Conservation (phyloP, 1,139 yeast genomes). For the Candida smagusa region DNA sequence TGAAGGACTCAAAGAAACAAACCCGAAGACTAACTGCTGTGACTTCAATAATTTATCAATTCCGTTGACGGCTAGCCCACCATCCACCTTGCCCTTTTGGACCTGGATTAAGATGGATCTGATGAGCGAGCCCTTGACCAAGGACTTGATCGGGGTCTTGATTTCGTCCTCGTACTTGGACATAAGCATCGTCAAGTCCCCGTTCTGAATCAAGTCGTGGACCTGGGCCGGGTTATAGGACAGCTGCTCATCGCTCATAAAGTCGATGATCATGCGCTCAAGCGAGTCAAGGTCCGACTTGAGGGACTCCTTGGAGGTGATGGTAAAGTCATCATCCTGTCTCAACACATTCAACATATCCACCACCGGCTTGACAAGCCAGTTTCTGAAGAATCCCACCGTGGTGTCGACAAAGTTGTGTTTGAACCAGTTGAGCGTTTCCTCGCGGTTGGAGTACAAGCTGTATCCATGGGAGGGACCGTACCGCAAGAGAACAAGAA, state of each 20-base stretch:
- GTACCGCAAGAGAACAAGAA: slow-evolving; percentile 35
- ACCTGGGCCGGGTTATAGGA: slow-evolving; percentile 25
- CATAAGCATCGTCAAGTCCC: slow-evolving; percentile 79
- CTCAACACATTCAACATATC: slow-evolving; percentile 76
- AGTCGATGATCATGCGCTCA: slow-evolving; percentile 84
- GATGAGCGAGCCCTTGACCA: slow-evolving; percentile 65
- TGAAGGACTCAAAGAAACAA: slow-evolving; percentile 86
- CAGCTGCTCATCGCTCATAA: slow-evolving; percentile 42
- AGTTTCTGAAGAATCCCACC: slow-evolving; percentile 67
- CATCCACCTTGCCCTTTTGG: slow-evolving; percentile 94
- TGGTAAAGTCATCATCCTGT: slow-evolving; percentile 75
- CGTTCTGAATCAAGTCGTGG: slow-evolving; percentile 48
- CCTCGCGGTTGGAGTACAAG: slow-evolving; percentile 48
- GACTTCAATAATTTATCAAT: slow-evolving; percentile 85
- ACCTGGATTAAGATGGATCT: slow-evolving; percentile 81
- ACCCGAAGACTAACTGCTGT: slow-evolving; percentile 89
- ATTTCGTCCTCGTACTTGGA: slow-evolving; percentile 76
- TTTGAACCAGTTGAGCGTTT: slow-evolving; percentile 54
- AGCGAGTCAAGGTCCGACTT: slow-evolving; percentile 75
- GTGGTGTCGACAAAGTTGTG: slow-evolving; percentile 61
- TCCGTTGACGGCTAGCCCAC: slow-evolving; percentile 84
- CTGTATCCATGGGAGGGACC: slow-evolving; percentile 50
- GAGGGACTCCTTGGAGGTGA: slow-evolving; percentile 77
- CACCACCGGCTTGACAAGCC: slow-evolving; percentile 77
- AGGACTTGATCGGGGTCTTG: slow-evolving; percentile 62